Evolutionary conservation across 805 yeast genomes (phyloP).

Genomic region (Candida chauliodis): DNA sequence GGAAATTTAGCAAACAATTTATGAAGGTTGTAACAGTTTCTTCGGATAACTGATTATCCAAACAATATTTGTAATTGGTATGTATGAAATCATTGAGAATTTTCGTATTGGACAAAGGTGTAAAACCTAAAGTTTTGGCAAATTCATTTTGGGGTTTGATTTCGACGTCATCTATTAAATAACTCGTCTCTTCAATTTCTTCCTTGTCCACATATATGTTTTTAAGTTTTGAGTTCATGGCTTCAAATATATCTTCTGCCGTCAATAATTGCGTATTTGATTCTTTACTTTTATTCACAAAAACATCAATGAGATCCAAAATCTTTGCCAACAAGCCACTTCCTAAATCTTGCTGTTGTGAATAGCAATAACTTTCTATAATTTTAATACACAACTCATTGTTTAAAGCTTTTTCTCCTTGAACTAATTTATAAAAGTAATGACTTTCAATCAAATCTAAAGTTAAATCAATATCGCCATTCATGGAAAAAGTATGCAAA

Average conservation of each 20-base stretch:
- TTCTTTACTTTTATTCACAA: constrained; percentile 14
- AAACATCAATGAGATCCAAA: constrained; percentile 29
- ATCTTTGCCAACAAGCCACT: constrained; percentile 25
- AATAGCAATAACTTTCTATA: constrained; percentile 34
- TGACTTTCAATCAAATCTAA: constrained; percentile 34
- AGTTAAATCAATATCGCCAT: constrained; percentile 38
- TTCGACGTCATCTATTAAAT: background rate
- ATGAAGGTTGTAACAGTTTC: constrained; percentile 26
- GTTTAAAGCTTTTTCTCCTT: constrained; percentile 31
- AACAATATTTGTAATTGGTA: constrained; percentile 21
- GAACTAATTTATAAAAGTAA: constrained; percentile 25
- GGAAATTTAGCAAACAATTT: constrained; percentile 35
- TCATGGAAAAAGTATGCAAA: constrained; percentile 26
- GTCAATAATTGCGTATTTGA: constrained; percentile 10
- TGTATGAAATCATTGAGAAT: constrained; percentile 20
- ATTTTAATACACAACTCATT: constrained; percentile 31
- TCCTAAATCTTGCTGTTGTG: constrained; percentile 9
- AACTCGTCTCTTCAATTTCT: background rate
- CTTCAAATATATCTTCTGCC: constrained; percentile 27
- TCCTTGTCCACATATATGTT: too few species aligned
- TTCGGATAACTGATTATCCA: constrained; percentile 9
- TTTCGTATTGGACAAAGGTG: constrained; percentile 22
- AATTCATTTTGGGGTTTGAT: background rate
- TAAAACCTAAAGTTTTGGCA: background rate
- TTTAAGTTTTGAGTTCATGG: constrained; percentile 27